Evolutionary conservation across 345 rosid species (phyloP), one percentile per base, ranked within the genome.

Genomic region (Eutrema heterophyllum): DNA sequence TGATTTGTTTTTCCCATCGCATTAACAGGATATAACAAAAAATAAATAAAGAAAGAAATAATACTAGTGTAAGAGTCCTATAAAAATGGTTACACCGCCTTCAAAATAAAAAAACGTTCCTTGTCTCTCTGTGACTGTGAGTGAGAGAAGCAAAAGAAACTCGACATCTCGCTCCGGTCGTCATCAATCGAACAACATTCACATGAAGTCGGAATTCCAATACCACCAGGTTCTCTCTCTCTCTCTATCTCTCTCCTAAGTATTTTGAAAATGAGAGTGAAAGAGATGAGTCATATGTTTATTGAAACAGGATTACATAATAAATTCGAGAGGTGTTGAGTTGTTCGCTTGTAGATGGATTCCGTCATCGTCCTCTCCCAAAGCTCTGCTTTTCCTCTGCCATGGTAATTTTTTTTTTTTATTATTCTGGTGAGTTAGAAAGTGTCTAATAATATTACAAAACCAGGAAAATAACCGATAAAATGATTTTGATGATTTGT

Each of bases 301-400:
- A 44, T 9, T 41, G 56, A 44, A 68, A 70, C 62, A 95, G 99
- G 95, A 79, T 56, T 84, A 80, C 64, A 72, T 88, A 71, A 85
- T 76, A 84, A 96, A 87, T 70, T 83, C 96, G n/a, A 84, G 96
- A 81, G 97, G 97, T 72, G 85, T 87, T 46, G 71, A 81, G 85
- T 80, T 89, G 27, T 96, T 92, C 44, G 83, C 93, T 63, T 96
- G 98, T 74, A 85, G 87, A 84, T 92, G 98, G 99, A 26, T 89
- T 79, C 96, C 97, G 21, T 64, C 74, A 7, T 59, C 73, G 16
- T 83, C 96, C 44, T 76, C 98, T 77, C 88, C 98, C 21, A 92
- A 79, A 64, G 96, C 97, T 55, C 91, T 96, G 9, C 91, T 96
- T 71, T 96, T 96, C 84, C 88, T 96, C 65, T 96, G 99, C 84